Base-by-base conservation (phyloP, 2,329 filamentous ascomycete species). In the Cercospora nicotianae region DNA sequence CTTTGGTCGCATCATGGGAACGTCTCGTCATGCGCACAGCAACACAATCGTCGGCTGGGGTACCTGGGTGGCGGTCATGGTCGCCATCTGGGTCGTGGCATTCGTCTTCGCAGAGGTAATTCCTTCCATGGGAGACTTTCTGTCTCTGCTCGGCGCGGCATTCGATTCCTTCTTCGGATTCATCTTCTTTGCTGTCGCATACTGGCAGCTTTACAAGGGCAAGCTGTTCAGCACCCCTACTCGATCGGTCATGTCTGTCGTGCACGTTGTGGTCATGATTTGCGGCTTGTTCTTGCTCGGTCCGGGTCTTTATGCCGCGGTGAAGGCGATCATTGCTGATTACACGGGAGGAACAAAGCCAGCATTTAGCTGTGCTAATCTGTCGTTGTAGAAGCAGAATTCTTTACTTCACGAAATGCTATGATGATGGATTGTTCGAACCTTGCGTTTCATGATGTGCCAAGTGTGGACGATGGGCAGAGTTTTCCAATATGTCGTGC, bases 131-230 rank as follows among this genome's bases (percentile, higher is more conserved):
- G 82, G 83, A 8, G 83, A 84, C 72, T 84, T 84, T 74, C 73
- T 84, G 5, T 84, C 82, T 0, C 75, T 84, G 3, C 79, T 84
- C 9, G 79, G 82, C 7, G 82, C 82, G 0, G 82, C 81, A 0
- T 84, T 84, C 66, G 83, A 84, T 70, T 82, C 80, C 1, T 84
- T 84, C 74, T 84, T 84, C 66, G 83, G 83, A 1, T 84, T 84
- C 74, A 84, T 84, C 68, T 85, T 81, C 75, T 84, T 84, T 62
- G 83, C 83, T 4, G 75, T 84, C 8, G 83, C 83, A 1, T 84
- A 84, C 73, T 84, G 79, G 75, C 80, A 83, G 57, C 63, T 85
- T 5, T 81, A 83, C 70, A 75, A 75, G 53, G 77, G 79, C 0
- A 75, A 74, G 3, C 68, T 84, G 23, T 85, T 83, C 63, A 59